These are phyloP conservation scores for Rhododendron ovatum DNA, from an alignment of 148 eudicot genomes.

Conservation along the genomic window DNA sequence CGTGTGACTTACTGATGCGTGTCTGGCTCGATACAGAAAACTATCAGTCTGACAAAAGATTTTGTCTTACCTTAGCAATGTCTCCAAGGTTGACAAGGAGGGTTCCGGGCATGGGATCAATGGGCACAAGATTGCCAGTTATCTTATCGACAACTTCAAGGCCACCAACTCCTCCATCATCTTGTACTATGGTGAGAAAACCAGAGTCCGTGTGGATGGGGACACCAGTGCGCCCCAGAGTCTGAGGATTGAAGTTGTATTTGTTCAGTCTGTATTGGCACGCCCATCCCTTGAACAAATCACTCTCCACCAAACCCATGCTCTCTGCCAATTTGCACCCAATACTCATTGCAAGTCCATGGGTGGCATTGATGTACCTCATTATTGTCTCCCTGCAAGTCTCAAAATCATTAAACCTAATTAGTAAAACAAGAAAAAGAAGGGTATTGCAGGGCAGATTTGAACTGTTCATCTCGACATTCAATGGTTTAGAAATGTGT, in stretches of 20 bases:
- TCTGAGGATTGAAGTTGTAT: slow-evolving; percentile 40
- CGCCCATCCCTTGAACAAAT: slow-evolving; percentile 42
- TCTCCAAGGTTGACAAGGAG: slow-evolving; percentile 68
- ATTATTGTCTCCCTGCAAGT: no score
- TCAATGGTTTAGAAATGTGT: no score
- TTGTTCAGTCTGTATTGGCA: slow-evolving; percentile 48
- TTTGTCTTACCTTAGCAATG: slow-evolving; percentile 34
- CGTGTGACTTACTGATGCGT: no score
- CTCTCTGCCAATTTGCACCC: no score
- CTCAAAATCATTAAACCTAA: no score
- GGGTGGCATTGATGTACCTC: no score
- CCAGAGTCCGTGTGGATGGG: slow-evolving; percentile 67
- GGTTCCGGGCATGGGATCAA: slow-evolving; percentile 53
- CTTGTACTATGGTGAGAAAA: slow-evolving; percentile 63
- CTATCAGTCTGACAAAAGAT: no score
- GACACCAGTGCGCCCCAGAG: slow-evolving; percentile 41
- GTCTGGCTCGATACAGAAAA: no score
- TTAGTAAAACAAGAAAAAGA: no score
- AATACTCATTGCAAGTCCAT: no score
- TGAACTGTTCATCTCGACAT: no score
- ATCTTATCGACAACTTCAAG: slow-evolving; percentile 56
- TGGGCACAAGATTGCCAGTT: slow-evolving; percentile 33
- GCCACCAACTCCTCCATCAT: slow-evolving; percentile 63
- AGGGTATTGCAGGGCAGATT: no score
- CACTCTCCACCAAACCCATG: neutral